phyloP scores from a whole-genome alignment of 2,329 filamentous ascomycete species.

The Thelonectria discophora region DNA sequence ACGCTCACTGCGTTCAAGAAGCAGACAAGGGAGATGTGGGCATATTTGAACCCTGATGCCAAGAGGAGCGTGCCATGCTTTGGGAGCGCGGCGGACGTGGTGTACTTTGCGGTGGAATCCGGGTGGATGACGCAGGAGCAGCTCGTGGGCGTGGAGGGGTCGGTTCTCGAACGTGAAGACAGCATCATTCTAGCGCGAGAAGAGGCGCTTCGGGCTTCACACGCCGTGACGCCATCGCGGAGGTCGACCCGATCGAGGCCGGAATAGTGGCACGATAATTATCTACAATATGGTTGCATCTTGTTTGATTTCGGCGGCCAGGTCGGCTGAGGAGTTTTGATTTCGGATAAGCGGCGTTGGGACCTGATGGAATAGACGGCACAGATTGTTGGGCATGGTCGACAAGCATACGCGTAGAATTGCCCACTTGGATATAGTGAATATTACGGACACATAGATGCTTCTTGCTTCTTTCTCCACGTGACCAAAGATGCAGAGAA shows the following conservation, averaged over 20 bases:
- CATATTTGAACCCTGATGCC: constrained; percentile 62
- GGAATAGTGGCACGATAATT: constrained; percentile 15
- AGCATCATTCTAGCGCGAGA: constrained; percentile 51
- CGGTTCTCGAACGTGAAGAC: constrained; percentile 51
- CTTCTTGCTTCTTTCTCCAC: background rate
- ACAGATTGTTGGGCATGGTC: constrained; percentile 1
- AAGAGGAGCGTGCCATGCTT: constrained; percentile 59
- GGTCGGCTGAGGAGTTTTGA: constrained; percentile 1
- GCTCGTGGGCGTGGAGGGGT: constrained; percentile 52
- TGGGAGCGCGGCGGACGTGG: constrained; percentile 63
- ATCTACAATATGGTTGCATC: constrained; percentile 1
- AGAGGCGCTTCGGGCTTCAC: constrained; percentile 32
- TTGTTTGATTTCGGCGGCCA: constrained; percentile 4
- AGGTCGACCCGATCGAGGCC: constrained; percentile 37
- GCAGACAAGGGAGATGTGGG: constrained; percentile 62
- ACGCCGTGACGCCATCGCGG: constrained; percentile 35
- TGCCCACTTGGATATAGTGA: constrained; percentile 16
- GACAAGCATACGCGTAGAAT: background rate
- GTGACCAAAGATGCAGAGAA: background rate
- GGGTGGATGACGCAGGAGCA: constrained; percentile 66
- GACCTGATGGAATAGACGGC: constrained; percentile 6
- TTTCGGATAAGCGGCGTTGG: constrained; percentile 18
- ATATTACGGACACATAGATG: constrained; percentile 13
- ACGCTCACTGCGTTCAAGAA: constrained; percentile 57
- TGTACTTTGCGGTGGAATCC: constrained; percentile 65